phyloP scores from a whole-genome alignment of 306 rosid genomes.

The Abrus pulchellus region DNA sequence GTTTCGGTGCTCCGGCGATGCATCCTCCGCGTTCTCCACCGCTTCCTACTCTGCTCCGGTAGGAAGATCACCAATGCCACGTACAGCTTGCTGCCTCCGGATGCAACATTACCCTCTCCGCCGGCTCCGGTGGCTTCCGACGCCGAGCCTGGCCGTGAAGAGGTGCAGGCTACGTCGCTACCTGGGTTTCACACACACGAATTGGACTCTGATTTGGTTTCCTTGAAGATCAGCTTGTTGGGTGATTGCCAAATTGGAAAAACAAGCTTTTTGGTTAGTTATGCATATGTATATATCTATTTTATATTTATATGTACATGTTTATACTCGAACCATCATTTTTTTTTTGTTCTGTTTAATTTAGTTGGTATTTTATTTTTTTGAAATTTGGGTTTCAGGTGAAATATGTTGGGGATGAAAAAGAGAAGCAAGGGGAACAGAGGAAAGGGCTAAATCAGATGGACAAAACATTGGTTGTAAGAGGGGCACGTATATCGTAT shows the following conservation, averaged over 20 bases:
- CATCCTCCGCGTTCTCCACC: conserved; percentile 63
- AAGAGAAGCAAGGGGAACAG: conserved; percentile 48
- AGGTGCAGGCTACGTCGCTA: conserved; percentile 14
- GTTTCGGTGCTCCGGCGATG: conserved; percentile 69
- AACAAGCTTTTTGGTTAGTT: conserved; percentile 84
- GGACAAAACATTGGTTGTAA: conserved; percentile 76
- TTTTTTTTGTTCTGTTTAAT: background rate
- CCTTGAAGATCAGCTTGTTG: conserved; percentile 84
- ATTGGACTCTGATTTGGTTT: conserved; percentile 76
- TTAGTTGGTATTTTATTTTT: background rate
- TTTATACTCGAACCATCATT: background rate
- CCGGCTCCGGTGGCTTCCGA: background rate
- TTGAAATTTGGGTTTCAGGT: conserved; percentile 55
- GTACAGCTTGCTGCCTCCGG: conserved; percentile 62
- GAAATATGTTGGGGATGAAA: conserved; percentile 78
- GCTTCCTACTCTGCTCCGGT: conserved; percentile 61
- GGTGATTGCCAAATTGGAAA: conserved; percentile 91
- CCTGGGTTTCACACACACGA: conserved; percentile 47
- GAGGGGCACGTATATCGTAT: conserved; percentile 87
- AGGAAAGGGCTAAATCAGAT: conserved; percentile 62
- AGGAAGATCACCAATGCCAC: conserved; percentile 53
- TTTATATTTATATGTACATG: background rate
- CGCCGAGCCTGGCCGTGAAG: background rate
- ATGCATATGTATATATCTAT: background rate
- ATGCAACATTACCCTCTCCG: conserved; percentile 38